Conservation (phyloP, 495 filamentous ascomycete species). For the Aspergillus biplanus region DNA sequence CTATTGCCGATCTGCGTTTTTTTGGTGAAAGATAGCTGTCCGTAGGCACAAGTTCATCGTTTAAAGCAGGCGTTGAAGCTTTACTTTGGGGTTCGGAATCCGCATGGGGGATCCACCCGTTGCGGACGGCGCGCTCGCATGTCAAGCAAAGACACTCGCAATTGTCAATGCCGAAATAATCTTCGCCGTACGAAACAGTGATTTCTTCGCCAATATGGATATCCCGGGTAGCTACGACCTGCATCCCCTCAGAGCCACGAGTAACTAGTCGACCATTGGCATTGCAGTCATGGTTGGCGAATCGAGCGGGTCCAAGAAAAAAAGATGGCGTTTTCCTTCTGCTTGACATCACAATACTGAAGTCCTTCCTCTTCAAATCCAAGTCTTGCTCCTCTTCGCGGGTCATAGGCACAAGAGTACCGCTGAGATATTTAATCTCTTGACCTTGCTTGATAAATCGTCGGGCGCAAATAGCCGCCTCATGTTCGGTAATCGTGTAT, state of each 20-base stretch:
- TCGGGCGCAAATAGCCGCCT: slow-evolving; percentile 86
- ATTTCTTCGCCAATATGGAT: slow-evolving; percentile 92
- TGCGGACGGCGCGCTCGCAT: slow-evolving; percentile 74
- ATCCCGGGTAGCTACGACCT: slow-evolving; percentile 76
- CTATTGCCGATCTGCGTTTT: slow-evolving; percentile 49
- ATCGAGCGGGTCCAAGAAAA: slow-evolving; percentile 92
- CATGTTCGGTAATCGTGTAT: slow-evolving; percentile 87
- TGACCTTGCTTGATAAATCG: slow-evolving; percentile 77
- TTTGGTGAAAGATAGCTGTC: slow-evolving; percentile 27
- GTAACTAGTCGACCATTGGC: slow-evolving; percentile 89
- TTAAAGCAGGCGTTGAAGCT: slow-evolving; percentile 39
- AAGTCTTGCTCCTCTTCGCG: slow-evolving; percentile 85
- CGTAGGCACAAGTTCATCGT: slow-evolving; percentile 30
- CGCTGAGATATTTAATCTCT: slow-evolving; percentile 85
- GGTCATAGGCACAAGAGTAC: slow-evolving; percentile 88
- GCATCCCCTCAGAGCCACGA: slow-evolving; percentile 80
- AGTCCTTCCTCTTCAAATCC: slow-evolving; percentile 79
- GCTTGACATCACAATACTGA: slow-evolving; percentile 93
- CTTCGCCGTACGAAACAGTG: slow-evolving; percentile 91
- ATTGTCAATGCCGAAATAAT: slow-evolving; percentile 95
- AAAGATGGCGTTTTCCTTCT: slow-evolving; percentile 84
- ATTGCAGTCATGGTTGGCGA: slow-evolving; percentile 96
- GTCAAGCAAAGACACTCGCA: slow-evolving; percentile 91
- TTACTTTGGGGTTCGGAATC: slow-evolving; percentile 45
- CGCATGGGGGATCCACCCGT: slow-evolving; percentile 72